Evolutionary conservation across 2,329 filamentous ascomycete species (phyloP).

Genomic region (Lomentospora prolificans): DNA sequence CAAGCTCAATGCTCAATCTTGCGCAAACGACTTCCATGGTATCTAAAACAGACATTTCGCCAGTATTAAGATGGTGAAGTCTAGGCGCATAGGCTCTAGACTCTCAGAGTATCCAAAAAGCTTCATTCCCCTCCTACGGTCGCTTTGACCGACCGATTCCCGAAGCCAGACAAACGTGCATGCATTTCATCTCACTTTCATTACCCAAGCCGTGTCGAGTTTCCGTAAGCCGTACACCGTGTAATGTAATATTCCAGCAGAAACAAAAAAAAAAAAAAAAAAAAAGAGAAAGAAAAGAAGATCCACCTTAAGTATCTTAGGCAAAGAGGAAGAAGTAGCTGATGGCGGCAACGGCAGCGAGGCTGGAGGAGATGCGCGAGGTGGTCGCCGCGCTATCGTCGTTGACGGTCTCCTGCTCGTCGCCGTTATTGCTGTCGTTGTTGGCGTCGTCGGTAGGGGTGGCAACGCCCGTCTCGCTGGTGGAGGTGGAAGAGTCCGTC

Average conservation of each 20-base stretch:
- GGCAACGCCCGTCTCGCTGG: neutral
- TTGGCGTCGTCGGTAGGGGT: neutral
- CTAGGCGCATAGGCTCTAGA: too few relatives aligned
- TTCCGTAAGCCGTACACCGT: neutral
- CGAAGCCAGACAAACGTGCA: too few relatives aligned
- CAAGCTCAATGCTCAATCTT: too few relatives aligned
- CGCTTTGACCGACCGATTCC: too few relatives aligned
- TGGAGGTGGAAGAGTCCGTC: neutral
- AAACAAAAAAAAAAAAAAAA: conserved; percentile 6
- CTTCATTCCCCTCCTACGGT: too few relatives aligned
- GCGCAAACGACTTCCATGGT: neutral
- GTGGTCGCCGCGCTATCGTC: neutral
- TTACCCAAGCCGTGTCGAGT: neutral
- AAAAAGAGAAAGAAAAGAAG: neutral
- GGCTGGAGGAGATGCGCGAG: conserved; percentile 4
- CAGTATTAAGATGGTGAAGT: neutral
- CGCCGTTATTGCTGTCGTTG: neutral
- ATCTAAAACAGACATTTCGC: neutral
- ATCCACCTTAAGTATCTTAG: neutral
- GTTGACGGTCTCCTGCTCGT: neutral
- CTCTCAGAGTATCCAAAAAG: too few relatives aligned
- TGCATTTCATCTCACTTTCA: too few relatives aligned
- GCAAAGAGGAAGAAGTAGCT: conserved; percentile 4
- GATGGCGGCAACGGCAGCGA: conserved; percentile 9
- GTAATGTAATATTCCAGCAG: too few relatives aligned